These are phyloP conservation scores for Cyclospora cayetanensis DNA, from an alignment of 169 alveolate species.

Conservation along the genomic window DNA sequence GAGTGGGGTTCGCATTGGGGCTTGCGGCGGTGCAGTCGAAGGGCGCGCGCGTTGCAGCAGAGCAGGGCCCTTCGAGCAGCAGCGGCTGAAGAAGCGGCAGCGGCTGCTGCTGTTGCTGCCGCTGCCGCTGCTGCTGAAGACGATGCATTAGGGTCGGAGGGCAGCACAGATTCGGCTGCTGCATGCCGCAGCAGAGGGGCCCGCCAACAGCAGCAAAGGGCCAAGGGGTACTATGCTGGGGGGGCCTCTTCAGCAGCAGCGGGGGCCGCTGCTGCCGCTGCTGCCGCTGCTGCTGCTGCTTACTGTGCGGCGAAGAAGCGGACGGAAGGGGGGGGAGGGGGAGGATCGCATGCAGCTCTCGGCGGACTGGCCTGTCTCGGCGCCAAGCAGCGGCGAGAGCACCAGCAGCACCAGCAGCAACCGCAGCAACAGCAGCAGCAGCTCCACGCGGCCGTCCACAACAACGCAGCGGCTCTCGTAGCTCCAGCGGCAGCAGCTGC, in stretches of 20 bases:
- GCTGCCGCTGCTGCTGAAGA: conserved; percentile 22
- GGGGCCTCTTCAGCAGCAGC: not conserved
- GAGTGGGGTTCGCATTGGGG: conserved; percentile 22
- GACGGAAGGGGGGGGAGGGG: not conserved
- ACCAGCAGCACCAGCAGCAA: not conserved
- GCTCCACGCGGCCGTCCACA: not conserved
- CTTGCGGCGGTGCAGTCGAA: not conserved
- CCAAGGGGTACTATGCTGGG: not conserved
- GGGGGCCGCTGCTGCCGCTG: not conserved
- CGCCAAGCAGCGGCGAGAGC: not conserved
- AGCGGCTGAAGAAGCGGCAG: conserved; percentile 13
- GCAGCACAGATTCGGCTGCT: not conserved
- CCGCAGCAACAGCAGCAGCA: not conserved
- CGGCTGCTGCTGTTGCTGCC: too few species aligned
- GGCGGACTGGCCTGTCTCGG: not conserved
- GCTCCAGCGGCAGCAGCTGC: not conserved
- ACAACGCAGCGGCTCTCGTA: too few species aligned
- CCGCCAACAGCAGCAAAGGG: not conserved
- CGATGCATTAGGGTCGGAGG: not conserved
- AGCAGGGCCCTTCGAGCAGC: conserved; percentile 24
- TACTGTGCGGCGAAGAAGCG: not conserved
- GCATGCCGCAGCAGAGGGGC: not conserved
- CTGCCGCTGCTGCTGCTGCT: not conserved
- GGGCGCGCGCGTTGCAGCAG: conserved; percentile 28
- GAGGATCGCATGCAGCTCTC: too few species aligned